Conservation (phyloP, 371 early-diverging fungal species). For the Phascolomyces articulosus region DNA sequence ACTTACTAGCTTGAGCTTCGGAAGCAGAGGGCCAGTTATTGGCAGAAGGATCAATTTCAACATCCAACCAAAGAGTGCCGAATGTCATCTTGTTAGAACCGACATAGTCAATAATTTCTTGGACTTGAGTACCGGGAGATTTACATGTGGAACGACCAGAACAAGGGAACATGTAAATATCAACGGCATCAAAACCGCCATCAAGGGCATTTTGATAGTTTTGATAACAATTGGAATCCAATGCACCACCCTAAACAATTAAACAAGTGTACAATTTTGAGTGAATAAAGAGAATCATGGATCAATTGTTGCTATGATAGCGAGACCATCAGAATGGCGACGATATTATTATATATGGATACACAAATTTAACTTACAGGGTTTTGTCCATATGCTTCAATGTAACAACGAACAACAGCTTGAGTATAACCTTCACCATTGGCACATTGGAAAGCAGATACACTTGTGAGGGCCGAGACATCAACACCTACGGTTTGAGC, state of each 20-base stretch:
- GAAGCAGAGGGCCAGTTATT: slow-evolving; percentile 28
- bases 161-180: slow-evolving; percentile 32
- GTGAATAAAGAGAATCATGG: too few species aligned
- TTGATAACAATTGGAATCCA: slow-evolving; percentile 17
- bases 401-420: slow-evolving; percentile 24
- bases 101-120: slow-evolving; percentile 18
- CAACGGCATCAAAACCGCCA: slow-evolving; percentile 17
- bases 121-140: slow-evolving; percentile 22
- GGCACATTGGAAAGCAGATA: slow-evolving; percentile 16
- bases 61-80: slow-evolving; percentile 28
- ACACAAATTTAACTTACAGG: slow-evolving; percentile 22
- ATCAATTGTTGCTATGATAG: too few species aligned
- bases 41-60: slow-evolving; percentile 23
- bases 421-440: slow-evolving; percentile 18
- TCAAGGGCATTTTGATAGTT: slow-evolving; percentile 24
- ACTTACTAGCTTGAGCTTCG: slow-evolving; percentile 15
- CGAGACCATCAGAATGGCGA: too few species aligned
- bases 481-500: slow-evolving; percentile 17
- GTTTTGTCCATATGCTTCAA: slow-evolving; percentile 26
- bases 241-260: slow-evolving; percentile 15
- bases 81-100: slow-evolving; percentile 19
- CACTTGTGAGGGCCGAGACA: slow-evolving; percentile 15
- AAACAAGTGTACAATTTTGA: too few species aligned
- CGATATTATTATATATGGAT: too few species aligned
- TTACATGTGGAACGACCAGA: slow-evolving; percentile 29